Evolutionary conservation across 345 rosid genomes (phyloP).

Genomic region (Lenwebbia sp.): DNA sequence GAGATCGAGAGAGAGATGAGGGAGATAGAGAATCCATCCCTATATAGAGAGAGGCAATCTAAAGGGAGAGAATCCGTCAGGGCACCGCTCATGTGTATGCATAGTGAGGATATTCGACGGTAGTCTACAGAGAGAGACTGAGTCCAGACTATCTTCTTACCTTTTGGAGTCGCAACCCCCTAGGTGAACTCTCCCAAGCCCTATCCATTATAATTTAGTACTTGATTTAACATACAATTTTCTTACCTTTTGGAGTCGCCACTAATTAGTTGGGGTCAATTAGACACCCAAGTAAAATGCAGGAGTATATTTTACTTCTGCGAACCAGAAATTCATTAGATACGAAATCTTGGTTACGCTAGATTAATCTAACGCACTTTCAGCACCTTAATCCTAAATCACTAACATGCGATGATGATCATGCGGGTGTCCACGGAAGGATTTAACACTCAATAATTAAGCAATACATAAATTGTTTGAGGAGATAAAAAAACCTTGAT

Average conservation of each 20-base stretch:
- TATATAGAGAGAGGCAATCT: too few relatives aligned
- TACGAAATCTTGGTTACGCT: not conserved
- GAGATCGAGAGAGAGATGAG: too few relatives aligned
- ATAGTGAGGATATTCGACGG: too few relatives aligned
- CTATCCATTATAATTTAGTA: not conserved
- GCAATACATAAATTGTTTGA: too few relatives aligned
- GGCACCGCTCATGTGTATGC: too few relatives aligned
- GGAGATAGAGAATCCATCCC: too few relatives aligned
- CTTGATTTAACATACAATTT: not conserved
- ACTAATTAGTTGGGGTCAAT: too few relatives aligned
- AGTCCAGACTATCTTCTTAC: not conserved
- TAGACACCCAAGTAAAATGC: not conserved
- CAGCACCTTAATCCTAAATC: not conserved
- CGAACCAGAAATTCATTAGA: not conserved
- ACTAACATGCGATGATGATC: not conserved
- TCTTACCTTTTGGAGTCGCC: not conserved
- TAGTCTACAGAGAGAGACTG: not conserved
- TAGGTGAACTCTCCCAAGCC: not conserved
- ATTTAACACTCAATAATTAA: not conserved
- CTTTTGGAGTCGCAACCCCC: too few relatives aligned
- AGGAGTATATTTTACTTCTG: not conserved
- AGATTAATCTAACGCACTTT: not conserved
- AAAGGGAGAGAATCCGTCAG: too few relatives aligned
- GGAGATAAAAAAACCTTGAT: not conserved
- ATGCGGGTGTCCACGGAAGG: rapidly evolving